Conservation (phyloP, 345 rosid species). For the Populus simonii region DNA sequence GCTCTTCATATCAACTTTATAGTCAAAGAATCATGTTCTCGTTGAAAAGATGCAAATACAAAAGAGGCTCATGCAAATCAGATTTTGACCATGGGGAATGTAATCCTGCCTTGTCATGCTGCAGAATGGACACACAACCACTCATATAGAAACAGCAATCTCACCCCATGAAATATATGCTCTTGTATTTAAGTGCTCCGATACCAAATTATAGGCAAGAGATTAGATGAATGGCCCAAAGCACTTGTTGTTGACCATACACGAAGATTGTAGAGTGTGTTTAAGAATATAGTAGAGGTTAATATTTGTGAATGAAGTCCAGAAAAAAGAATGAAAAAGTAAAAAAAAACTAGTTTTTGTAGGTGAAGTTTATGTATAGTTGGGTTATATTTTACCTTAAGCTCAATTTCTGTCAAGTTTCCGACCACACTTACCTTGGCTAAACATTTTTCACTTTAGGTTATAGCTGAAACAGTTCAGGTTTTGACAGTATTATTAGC, state of each 20-base stretch:
- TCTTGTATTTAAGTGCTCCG: not conserved
- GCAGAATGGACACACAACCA: constrained; percentile 6
- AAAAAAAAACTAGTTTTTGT: too few relatives aligned
- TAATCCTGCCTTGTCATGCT: constrained; percentile 18
- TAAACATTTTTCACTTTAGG: not conserved
- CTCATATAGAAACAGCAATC: not conserved
- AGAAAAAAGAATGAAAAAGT: too few relatives aligned
- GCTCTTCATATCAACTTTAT: constrained; percentile 18
- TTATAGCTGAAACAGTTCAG: not conserved
- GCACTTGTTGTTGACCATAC: not conserved
- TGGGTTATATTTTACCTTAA: too few relatives aligned
- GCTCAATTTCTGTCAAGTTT: too few relatives aligned
- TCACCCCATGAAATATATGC: not conserved
- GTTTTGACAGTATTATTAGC: not conserved
- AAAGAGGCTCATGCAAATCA: constrained; percentile 16
- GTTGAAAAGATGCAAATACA: not conserved
- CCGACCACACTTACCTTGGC: not conserved
- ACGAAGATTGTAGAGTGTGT: not conserved
- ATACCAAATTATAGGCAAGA: not conserved
- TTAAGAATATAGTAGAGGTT: too few relatives aligned
- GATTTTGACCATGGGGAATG: constrained; percentile 10
- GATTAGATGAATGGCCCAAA: not conserved
- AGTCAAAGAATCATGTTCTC: constrained; percentile 5
- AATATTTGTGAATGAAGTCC: too few relatives aligned
- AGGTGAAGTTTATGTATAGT: too few relatives aligned